These are phyloP conservation scores for Solanum hybrid DNA, from an alignment of 305 asterid species.

Conservation along the genomic window DNA sequence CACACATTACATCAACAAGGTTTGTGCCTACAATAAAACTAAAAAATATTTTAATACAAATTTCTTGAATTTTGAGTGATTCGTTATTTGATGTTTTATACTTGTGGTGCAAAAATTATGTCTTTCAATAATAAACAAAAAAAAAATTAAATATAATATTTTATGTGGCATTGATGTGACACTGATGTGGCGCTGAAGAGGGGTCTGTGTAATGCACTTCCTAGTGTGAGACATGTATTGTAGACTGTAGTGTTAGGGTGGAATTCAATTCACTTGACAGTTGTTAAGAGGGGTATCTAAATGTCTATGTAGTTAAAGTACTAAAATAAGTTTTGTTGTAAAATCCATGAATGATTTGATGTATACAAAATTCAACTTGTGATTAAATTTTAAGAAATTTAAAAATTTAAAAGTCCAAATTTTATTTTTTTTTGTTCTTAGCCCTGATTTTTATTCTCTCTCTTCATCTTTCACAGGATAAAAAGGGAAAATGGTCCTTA, in stretches of 20 bases:
- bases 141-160: no score
- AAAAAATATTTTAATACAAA: no score
- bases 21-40: no score
- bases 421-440: not conserved
- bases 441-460: not conserved
- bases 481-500: not conserved
- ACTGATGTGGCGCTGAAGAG: not conserved
- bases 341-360: no score
- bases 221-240: not conserved
- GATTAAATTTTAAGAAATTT: not conserved
- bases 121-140: no score
- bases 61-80: no score
- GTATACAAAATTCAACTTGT: not conserved
- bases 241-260: not conserved
- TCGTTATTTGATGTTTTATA: no score
- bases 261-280: not conserved
- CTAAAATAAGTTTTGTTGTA: no score
- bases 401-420: not conserved
- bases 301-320: no score
- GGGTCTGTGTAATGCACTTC: not conserved
- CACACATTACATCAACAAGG: no score
- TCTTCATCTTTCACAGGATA: not conserved
- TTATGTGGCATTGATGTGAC: no score
- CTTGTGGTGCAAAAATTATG: no score
- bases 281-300: not conserved